phyloP scores from a whole-genome alignment of 2,329 filamentous ascomycete species.

The Hypoxylon sp. region DNA sequence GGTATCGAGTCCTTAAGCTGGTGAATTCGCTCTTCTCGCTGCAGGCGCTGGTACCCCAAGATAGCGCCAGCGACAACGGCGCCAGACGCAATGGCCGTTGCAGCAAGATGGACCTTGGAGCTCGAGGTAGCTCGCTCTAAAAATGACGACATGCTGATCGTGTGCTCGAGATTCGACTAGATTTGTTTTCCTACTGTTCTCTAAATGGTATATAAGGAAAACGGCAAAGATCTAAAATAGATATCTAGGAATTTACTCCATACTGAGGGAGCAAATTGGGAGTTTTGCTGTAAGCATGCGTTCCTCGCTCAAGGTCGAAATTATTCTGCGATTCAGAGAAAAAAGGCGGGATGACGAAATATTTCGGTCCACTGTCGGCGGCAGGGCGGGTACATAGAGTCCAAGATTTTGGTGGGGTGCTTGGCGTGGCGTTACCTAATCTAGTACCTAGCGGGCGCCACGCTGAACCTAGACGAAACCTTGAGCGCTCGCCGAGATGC shows the following conservation, averaged over 20 bases:
- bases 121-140: slow-evolving; percentile 62
- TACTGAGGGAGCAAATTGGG: not conserved
- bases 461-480: not conserved
- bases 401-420: not conserved
- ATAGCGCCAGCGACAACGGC: slow-evolving; percentile 72
- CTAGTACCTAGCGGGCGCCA: not conserved
- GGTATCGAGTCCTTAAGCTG: slow-evolving; percentile 75
- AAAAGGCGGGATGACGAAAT: slow-evolving; percentile 29
- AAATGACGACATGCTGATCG: slow-evolving; percentile 53
- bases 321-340: slow-evolving; percentile 6
- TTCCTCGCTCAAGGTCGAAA: not conserved
- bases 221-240: not conserved
- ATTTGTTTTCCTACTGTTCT: not conserved
- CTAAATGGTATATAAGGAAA: not conserved
- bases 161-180: not conserved
- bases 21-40: slow-evolving; percentile 67
- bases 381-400: slow-evolving; percentile 17
- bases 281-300: not conserved
- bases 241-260: not conserved
- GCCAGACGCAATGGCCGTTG: slow-evolving; percentile 78
- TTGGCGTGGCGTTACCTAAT: not conserved
- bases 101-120: slow-evolving; percentile 73
- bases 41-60: slow-evolving; percentile 73
- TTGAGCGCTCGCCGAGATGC: not conserved
- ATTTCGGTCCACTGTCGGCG: not conserved